Conservation (phyloP, 2,329 filamentous ascomycete species). For the Colletotrichum sp. region DNA sequence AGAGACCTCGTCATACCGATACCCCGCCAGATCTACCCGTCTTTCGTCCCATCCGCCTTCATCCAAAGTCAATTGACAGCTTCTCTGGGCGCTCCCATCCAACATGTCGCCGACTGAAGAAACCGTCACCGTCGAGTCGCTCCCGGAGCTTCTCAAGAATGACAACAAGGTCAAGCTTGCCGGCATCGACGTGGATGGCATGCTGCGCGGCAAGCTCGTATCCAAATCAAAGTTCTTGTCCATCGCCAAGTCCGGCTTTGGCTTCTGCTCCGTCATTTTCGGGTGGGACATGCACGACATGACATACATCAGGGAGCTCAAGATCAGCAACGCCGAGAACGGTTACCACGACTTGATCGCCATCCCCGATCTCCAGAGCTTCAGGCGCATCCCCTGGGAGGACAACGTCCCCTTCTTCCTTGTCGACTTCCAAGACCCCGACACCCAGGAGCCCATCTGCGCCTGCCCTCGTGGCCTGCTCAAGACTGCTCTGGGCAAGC, state of each 20-base stretch:
- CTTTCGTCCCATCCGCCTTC: conserved; percentile 11
- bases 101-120: conserved; percentile 28
- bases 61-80: conserved; percentile 17
- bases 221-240: conserved; percentile 93
- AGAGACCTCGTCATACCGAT: not conserved
- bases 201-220: conserved; percentile 87
- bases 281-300: conserved; percentile 98
- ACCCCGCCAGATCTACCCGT: not conserved
- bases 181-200: conserved; percentile 85
- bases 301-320: conserved; percentile 85
- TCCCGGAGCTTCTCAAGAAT: conserved; percentile 69
- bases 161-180: conserved; percentile 87
- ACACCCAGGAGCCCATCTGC: conserved; percentile 72
- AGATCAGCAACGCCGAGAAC: conserved; percentile 88
- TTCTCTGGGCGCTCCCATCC: not conserved
- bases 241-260: conserved; percentile 80
- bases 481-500: conserved; percentile 69
- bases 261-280: conserved; percentile 93
- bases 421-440: conserved; percentile 82
- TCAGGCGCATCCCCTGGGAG: conserved; percentile 90
- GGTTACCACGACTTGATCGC: conserved; percentile 88
- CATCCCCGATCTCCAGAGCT: conserved; percentile 77
- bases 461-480: conserved; percentile 82
- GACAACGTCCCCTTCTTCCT: conserved; percentile 85
- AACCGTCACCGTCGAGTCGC: conserved; percentile 63